Evolutionary conservation across 352 stramenopile species (phyloP).

Genomic region (Phytophthora europaea): DNA sequence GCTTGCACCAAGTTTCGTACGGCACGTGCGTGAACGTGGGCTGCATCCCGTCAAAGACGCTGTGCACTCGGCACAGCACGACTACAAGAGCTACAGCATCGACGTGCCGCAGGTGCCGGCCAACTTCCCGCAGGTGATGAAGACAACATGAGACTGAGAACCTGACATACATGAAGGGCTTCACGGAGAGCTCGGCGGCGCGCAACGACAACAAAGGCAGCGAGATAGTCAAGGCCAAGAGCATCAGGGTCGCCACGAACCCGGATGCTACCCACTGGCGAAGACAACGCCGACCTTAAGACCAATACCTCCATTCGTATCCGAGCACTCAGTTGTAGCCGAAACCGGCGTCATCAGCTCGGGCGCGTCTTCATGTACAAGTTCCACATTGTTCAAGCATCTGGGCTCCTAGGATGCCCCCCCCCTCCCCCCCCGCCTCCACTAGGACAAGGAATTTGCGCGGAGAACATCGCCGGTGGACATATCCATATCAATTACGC

Average conservation of each 20-base stretch:
- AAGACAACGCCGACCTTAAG: constrained; percentile 97
- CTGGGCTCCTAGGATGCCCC: constrained; percentile 94
- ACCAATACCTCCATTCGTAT: constrained; percentile 99
- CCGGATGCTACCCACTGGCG: constrained; percentile 95
- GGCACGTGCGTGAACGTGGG: constrained; percentile 99
- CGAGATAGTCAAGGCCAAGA: constrained; percentile 96
- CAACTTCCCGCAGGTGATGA: constrained; percentile 98
- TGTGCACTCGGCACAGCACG: constrained; percentile 96
- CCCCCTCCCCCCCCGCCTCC: no score
- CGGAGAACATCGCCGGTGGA: constrained; percentile 98
- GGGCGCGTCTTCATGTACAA: constrained; percentile 98
- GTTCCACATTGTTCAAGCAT: no score
- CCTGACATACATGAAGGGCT: constrained; percentile 98
- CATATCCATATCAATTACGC: no score
- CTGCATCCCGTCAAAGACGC: constrained; percentile 99
- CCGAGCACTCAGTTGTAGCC: constrained; percentile 97
- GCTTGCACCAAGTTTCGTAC: no score
- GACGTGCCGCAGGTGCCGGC: constrained; percentile 90
- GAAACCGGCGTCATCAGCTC: constrained; percentile 98
- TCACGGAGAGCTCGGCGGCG: constrained; percentile 92
- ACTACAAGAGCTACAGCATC: constrained; percentile 98
- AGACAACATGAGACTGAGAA: no score
- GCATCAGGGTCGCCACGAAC: constrained; percentile 96
- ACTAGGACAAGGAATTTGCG: constrained; percentile 96
- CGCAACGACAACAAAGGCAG: constrained; percentile 92